Conservation (phyloP, 768 basidiomycete genomes). For the Pleurotus salmoneostramineus region DNA sequence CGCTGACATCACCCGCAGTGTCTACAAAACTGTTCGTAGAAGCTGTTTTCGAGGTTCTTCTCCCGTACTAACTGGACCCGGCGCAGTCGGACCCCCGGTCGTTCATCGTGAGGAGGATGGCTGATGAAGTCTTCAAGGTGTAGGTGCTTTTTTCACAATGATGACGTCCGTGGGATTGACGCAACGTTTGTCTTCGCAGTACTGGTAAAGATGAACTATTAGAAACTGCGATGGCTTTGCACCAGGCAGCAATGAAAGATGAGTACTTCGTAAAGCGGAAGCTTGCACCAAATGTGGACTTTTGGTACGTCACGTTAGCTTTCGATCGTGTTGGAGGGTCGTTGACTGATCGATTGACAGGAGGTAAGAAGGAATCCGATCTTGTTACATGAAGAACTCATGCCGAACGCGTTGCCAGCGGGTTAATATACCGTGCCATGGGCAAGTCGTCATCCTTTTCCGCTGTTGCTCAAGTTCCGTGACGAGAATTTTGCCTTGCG, state of each 20-base stretch:
- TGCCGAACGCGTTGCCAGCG: slow-evolving; percentile 38
- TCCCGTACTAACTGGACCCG: slow-evolving; percentile 6
- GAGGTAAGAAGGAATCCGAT: slow-evolving; percentile 41
- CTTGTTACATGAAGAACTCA: slow-evolving; percentile 5
- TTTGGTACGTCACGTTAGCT: slow-evolving; percentile 54
- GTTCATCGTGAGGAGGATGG: slow-evolving; percentile 86
- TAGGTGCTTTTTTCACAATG: slow-evolving; percentile 27
- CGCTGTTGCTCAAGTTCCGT: slow-evolving; percentile 13
- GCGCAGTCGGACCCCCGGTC: slow-evolving; percentile 83
- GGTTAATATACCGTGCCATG: slow-evolving; percentile 90
- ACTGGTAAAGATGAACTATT: slow-evolving; percentile 84
- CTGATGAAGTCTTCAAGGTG: slow-evolving; percentile 90
- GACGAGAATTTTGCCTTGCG: neutral
- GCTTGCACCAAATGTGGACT: slow-evolving; percentile 89
- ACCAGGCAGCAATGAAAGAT: slow-evolving; percentile 86
- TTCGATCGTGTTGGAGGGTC: slow-evolving; percentile 7
- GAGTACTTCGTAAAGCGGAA: slow-evolving; percentile 83
- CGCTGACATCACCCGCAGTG: slow-evolving; percentile 24
- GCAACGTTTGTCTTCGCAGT: slow-evolving; percentile 28
- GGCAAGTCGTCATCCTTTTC: slow-evolving; percentile 35
- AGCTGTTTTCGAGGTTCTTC: neutral
- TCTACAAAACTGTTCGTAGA: slow-evolving; percentile 67
- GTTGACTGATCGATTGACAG: slow-evolving; percentile 25
- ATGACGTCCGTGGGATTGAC: neutral
- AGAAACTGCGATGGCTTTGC: slow-evolving; percentile 85